Base-by-base conservation (phyloP, 495 filamentous ascomycete species). In the Penicillium pulvis region DNA sequence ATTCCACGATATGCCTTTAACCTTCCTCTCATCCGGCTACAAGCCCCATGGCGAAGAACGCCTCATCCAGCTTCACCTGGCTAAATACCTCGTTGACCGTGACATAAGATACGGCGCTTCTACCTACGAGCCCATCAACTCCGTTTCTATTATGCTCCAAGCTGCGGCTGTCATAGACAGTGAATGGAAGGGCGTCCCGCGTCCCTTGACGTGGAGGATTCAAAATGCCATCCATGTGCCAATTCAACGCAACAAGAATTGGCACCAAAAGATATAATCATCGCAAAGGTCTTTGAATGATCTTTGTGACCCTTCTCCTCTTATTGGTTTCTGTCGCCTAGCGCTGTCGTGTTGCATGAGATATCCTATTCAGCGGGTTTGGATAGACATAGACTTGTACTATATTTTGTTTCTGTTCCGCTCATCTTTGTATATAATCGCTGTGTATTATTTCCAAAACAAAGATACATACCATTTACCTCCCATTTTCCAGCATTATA, bases 121-220 rank as follows among this genome's bases (percentile, higher is more conserved):
- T 20, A 14, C 19, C 28, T 72, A 69, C 46, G 31, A 52, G 7
- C 70, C 73, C 9, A 17, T 44, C 6, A 33, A 61, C 20, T 41
- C 68, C 9, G 36, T 78, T 14, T 36, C 41, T 3, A 57, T 70
- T 30, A 77, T 79, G 75, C 57, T 80, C 44, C 71, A 70, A 36
- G 56, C 67, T 30, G 67, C 67, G 7, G 56, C 45, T 23, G 56
- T 51, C 9, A 23, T 78, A 45, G 76, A 79, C 48, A 26, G 31
- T 6, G 56, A 74, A 45, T 77, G 73, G 74, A 51, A 52, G 14
- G 52, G 51, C 28, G 50, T 48, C 10, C 69, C 73, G 1, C 62
- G 64, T 16, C 63, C 73, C 0, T 61, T 65, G 16, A 42, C 55
- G 2, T 75, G 69, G 73, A 58, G 69, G 53, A 56, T 72, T 54